Evolutionary conservation across 208 protist species (phyloP), one percentile per base, ranked within the genome.

Genomic region (Cochliopodium minus): DNA sequence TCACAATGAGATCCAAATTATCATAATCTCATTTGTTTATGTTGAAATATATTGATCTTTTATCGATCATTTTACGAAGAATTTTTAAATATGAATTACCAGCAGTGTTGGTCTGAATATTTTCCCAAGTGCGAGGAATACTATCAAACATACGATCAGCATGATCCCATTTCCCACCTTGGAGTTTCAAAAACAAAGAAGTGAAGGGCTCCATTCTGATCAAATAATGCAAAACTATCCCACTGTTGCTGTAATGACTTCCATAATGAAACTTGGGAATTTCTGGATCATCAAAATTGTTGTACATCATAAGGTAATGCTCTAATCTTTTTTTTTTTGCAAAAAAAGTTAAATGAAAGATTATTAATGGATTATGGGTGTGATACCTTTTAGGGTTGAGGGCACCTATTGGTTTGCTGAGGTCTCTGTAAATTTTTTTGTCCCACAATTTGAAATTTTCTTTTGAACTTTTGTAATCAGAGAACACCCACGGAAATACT

Each of bases 401-500:
- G 0, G 85, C 85, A 10, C 87, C 88, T 9, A 93, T 81, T 0
- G 88, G 88, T 50, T 89, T 90, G 9, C 66, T 54, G 9, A 94
- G 57, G 59, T 93, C 86, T 22, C 88, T 75, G 57, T 81, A 94
- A 4, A 56, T 68, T 2, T 50, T 36, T 0, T 64, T 36, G 22
- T 74, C 59, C 4, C 26, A 47, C 1, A 90, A 48, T 65, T 91
- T 77, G 2, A 92, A 45, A n/a, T n/a, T n/a, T n/a, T n/a, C n/a
- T 11, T 40, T 13, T 5, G 20, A 20, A 2, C 69, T 76, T 0
- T 67, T 69, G 65, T 92, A 94, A 57, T 92, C 83, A 0, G 42
- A 7, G 0, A 93, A 43, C 15, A 94, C 72, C 87, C 87, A 93
- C 4, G 88, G 88, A 6, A 93, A 82, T 6, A 94, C 80, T 0